phyloP scores from a whole-genome alignment of 306 rosid species.

The Prunus padus region DNA sequence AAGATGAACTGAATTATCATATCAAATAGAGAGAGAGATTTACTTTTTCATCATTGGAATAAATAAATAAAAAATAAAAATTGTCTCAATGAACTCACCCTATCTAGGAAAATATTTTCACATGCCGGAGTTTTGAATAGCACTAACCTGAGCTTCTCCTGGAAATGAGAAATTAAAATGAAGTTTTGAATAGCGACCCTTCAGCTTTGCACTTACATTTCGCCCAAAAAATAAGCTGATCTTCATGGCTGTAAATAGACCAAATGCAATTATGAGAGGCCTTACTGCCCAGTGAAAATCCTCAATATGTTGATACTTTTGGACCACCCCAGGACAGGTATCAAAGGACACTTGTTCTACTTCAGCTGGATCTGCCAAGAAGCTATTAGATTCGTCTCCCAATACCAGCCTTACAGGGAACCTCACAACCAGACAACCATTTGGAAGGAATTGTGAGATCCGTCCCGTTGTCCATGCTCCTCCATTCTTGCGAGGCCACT shows the following conservation, averaged over 20 bases:
- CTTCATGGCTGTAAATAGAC: slow-evolving; percentile 60
- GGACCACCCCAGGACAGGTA: slow-evolving; percentile 58
- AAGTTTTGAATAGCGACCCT: slow-evolving; percentile 15
- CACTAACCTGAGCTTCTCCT: slow-evolving; percentile 74
- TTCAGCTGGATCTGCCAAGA: slow-evolving; percentile 75
- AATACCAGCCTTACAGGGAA: slow-evolving; percentile 65
- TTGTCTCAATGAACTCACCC: slow-evolving; percentile 37
- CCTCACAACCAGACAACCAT: slow-evolving; percentile 67
- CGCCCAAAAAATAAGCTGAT: slow-evolving; percentile 49
- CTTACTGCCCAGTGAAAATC: slow-evolving; percentile 90
- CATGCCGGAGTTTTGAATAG: slow-evolving; percentile 38
- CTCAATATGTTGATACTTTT: slow-evolving; percentile 72
- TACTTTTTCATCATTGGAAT: too few relatives aligned
- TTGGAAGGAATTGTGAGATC: slow-evolving; percentile 60
- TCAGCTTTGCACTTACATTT: slow-evolving; percentile 19
- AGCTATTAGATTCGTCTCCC: slow-evolving; percentile 47
- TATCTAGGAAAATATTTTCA: slow-evolving; percentile 69
- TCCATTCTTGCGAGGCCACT: slow-evolving; percentile 61
- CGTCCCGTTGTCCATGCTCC: slow-evolving; percentile 58
- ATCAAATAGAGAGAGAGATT: neutral
- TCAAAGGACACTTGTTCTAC: slow-evolving; percentile 66
- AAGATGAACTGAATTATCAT: too few relatives aligned
- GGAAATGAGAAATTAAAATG: slow-evolving; percentile 29
- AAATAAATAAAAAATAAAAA: too few relatives aligned
- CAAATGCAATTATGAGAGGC: slow-evolving; percentile 61